A percentile compares a stretch with the other conserved stretches of the same genome.
Conservation (phyloP, 2,329 filamentous ascomycete species). For the Cephalotrichum gorgonifer region DNA sequence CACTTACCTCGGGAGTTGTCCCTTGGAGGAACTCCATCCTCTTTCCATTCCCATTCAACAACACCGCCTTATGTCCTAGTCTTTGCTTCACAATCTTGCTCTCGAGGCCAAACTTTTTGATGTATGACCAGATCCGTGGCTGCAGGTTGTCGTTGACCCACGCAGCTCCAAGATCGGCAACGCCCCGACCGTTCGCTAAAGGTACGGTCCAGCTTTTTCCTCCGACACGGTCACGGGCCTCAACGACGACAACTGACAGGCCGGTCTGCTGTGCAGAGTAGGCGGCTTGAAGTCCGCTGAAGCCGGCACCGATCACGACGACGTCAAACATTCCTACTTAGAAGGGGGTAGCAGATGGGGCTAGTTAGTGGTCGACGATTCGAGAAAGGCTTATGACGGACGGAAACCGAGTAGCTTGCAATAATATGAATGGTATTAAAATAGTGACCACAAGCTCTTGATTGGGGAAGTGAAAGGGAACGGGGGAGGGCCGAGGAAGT, state of each 20-base stretch:
- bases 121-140: constrained; percentile 16
- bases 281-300: constrained; percentile 24
- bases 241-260: constrained; percentile 22
- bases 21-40: constrained; percentile 21
- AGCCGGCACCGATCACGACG: constrained; percentile 24
- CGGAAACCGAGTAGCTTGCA: neutral
- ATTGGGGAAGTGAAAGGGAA: too few species aligned
- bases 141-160: constrained; percentile 18
- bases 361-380: too few species aligned
- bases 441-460: too few species aligned
- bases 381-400: neutral
- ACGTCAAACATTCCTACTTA: constrained; percentile 15
- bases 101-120: constrained; percentile 15
- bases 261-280: constrained; percentile 18
- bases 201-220: constrained; percentile 24
- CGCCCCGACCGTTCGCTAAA: constrained; percentile 7
- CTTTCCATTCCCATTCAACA: constrained; percentile 14
- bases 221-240: constrained; percentile 30
- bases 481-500: too few species aligned
- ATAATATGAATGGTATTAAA: neutral
- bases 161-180: constrained; percentile 10
- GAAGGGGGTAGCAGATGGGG: neutral
- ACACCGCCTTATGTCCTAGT: constrained; percentile 17
- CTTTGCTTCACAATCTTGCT: constrained; percentile 17
- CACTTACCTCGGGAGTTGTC: constrained; percentile 17